phyloP scores from a whole-genome alignment of 108 stramenopile genomes.

The Skeletonema tropicum region DNA sequence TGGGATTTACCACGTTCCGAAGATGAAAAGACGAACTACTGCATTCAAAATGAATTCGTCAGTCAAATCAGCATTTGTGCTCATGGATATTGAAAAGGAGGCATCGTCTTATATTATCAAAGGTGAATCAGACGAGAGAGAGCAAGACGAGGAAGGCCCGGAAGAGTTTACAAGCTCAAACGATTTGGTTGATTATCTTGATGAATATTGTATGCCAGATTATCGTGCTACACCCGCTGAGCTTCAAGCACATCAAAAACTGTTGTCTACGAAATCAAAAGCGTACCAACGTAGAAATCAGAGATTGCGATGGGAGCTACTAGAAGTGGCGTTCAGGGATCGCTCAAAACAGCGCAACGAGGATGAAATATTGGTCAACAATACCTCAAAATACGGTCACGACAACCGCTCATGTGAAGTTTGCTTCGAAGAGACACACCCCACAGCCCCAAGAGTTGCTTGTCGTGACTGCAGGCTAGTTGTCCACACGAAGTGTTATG shows the following conservation, averaged over 20 bases:
- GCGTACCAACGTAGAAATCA: conserved; percentile 32
- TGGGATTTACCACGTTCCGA: conserved; percentile 39
- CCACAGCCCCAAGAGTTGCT: conserved; percentile 27
- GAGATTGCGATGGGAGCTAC: conserved; percentile 32
- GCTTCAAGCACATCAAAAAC: conserved; percentile 7
- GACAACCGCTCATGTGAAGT: conserved; percentile 44
- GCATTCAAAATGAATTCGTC: conserved; percentile 11
- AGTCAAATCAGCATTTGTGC: not conserved
- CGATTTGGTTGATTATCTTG: conserved; percentile 41
- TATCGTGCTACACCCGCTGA: conserved; percentile 20
- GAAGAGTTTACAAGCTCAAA: conserved; percentile 26
- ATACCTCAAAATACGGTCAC: conserved; percentile 37
- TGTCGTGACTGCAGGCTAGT: conserved; percentile 44
- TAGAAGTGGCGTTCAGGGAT: conserved; percentile 32
- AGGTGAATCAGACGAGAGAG: conserved; percentile 1
- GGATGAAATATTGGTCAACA: not conserved
- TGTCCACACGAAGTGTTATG: conserved; percentile 45
- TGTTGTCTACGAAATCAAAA: conserved; percentile 12
- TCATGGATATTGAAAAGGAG: not conserved
- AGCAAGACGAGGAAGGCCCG: conserved; percentile 41
- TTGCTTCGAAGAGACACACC: conserved; percentile 33
- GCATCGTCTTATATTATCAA: not conserved
- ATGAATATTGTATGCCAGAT: conserved; percentile 44
- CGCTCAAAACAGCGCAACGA: conserved; percentile 1
- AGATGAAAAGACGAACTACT: conserved; percentile 14